Percentiles rank a stretch among this genome's conserved stretches.
Conservation (phyloP, 768 basidiomycete genomes). For the Pholiota molesta region DNA sequence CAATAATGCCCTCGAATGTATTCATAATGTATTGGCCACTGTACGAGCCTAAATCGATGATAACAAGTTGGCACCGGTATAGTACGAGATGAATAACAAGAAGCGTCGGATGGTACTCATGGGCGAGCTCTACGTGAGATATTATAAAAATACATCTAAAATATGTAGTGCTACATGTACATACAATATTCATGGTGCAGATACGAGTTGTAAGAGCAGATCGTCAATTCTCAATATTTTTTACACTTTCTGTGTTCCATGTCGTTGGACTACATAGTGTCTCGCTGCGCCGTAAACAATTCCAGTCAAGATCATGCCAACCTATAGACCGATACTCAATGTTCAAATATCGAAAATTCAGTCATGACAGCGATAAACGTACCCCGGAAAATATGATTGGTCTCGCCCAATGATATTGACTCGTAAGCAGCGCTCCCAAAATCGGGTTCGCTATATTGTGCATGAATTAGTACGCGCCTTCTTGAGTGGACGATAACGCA, state of each 20-base stretch:
- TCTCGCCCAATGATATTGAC: constrained; percentile 44
- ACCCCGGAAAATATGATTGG: constrained; percentile 45
- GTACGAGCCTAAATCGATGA: too few species aligned
- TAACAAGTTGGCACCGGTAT: too few species aligned
- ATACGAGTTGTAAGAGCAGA: too few species aligned
- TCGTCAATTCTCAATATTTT: background rate
- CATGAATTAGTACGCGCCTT: too few species aligned
- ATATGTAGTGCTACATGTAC: too few species aligned
- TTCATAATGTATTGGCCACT: too few species aligned
- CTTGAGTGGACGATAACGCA: background rate
- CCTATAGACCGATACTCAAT: constrained; percentile 10
- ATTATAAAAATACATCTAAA: too few species aligned
- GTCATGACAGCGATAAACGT: constrained; percentile 9
- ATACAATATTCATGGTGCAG: too few species aligned
- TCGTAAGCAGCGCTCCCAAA: constrained; percentile 51
- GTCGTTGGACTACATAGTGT: constrained; percentile 21
- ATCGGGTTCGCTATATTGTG: constrained; percentile 44
- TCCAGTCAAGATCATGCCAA: constrained; percentile 21
- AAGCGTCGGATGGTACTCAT: too few species aligned
- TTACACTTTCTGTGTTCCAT: constrained; percentile 29
- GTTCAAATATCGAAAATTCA: background rate
- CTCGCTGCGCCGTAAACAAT: constrained; percentile 24
- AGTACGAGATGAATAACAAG: too few species aligned
- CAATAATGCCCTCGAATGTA: too few species aligned
- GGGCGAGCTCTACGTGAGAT: too few species aligned